Base-by-base conservation (phyloP, 345 rosid genomes). In the Geranium brycei region DNA sequence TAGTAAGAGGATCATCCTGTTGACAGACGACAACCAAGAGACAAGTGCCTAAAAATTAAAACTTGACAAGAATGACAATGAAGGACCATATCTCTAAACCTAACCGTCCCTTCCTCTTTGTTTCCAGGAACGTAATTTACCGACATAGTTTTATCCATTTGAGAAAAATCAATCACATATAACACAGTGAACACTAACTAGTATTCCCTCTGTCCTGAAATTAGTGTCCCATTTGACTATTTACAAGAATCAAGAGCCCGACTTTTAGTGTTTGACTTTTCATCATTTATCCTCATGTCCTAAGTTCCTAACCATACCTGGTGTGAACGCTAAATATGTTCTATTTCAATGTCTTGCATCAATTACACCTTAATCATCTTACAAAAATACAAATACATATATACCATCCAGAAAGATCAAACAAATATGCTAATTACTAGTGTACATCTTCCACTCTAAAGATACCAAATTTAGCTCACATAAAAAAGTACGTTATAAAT, bases 1-100 rank as follows among this genome's bases (percentile, higher is more conserved):
- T 86, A 64, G 66, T 23, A 41, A 89, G 89, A 4, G 69, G 51
- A 63, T 76, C 71, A 16, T 83, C 81, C 88, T 88, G 78, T 58
- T 65, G 59, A 71, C 32, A 41, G 17, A 57, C 31, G 23, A 68
- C 69, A 64, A 64, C 31, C 57, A 61, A 32, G 18, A 17, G 35
- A 66, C 4, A 57, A 57, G 18, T 57, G 59, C 8, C 32, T 17
- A 59, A 60, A 47, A 23, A 23, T 23, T 4, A 31, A 18, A 47
- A 47, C 53, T 47, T 13, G 53, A 47, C 1, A 13, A 6, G 53
- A 6, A 47, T 8, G 3, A 47, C 12, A 47, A 47, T 47, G 59
- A 57, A 57, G 59, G 41, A 35, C 16, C 59, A n/a, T 17, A 13
- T 47, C 3, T 10, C 14, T 47, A 13, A 47, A 47, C 13, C 13